Evolutionary conservation across 768 basidiomycete genomes (phyloP), one percentile per base, ranked within the genome.

Genomic region (Hericium erinaceus): DNA sequence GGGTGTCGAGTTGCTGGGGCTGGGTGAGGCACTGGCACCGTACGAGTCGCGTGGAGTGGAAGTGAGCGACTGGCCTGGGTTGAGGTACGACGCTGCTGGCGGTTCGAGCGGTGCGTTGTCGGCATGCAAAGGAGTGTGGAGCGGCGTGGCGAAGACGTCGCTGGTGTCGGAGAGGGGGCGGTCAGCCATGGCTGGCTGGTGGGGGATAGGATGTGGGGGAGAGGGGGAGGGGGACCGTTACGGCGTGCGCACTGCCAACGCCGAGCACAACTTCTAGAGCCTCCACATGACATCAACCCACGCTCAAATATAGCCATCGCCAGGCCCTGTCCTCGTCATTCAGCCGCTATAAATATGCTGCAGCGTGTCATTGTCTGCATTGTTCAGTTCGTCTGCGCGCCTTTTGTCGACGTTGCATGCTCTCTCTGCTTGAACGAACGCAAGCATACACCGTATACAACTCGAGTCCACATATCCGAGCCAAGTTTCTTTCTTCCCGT

Each of bases 111-210:
- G 20, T 18, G 11, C 33, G 18, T 59, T 54, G 13, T 55, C 16
- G 54, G 16, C 11, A 13, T 28, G 38, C n/a, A 58, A 16, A 1
- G 62, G 56, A 12, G 57, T 57, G 20, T 57, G 55, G 0, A 55
- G 33, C 1, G 62, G 52, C 20, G 57, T 63, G 20, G 46, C 37
- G 26, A 56, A 63, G 24, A 54, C 55, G 5, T 55, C 38, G 24
- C 48, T 20, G 44, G 52, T 58, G 38, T 38, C 54, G 20, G 62
- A 63, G 13, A 49, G 2, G 0, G 62, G 62, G 33, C 60, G 60
- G 39, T 54, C 60, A 26, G 55, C 56, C 60, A 63, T 63, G 48
- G 39, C 41, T 44, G 18, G 41, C 41, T 44, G 15, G 13, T 44
- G 15, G 13, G 12, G 9, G 44, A 9, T n/a, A 9, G 16, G 13